Conservation (phyloP, 2,329 filamentous ascomycete species). For the Diplodia mutila region DNA sequence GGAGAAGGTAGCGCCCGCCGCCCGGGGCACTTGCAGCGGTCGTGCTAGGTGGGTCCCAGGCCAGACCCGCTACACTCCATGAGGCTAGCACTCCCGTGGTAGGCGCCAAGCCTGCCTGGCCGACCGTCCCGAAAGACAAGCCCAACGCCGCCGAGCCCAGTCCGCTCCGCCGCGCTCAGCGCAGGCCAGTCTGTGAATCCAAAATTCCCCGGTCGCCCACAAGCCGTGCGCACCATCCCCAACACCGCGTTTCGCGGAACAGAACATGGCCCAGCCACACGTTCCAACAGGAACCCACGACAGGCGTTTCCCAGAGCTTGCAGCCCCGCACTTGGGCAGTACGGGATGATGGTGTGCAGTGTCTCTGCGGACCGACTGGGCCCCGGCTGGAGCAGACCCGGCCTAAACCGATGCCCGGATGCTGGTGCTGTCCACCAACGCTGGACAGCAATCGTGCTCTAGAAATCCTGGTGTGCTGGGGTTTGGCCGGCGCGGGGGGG, state of each 20-base stretch:
- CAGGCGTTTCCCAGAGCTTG: no score
- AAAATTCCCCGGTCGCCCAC: not conserved
- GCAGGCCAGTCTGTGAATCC: not conserved
- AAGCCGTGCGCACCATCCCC: not conserved
- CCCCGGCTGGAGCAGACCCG: not conserved
- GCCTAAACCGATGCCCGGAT: not conserved
- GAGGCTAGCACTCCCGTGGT: conserved; percentile 6
- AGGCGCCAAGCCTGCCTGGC: conserved; percentile 1
- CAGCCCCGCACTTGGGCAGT: no score
- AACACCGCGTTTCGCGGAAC: not conserved
- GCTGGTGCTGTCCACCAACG: not conserved
- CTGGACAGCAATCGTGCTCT: no score
- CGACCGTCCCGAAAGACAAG: conserved; percentile 1
- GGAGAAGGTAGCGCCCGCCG: conserved; percentile 12
- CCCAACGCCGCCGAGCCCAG: not conserved
- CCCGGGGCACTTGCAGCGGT: conserved; percentile 15
- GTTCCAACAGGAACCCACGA: not conserved
- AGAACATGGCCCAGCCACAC: not conserved
- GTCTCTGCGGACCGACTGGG: not conserved
- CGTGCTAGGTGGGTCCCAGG: conserved; percentile 3
- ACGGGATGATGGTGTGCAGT: no score
- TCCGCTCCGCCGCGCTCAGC: not conserved
- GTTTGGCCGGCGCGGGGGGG: no score
- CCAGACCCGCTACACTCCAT: not conserved
- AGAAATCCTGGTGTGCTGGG: no score